Evolutionary conservation across 371 early-diverging fungal genomes (phyloP), one percentile per base, ranked within the genome.

Genomic region (Mucor velutinosus): DNA sequence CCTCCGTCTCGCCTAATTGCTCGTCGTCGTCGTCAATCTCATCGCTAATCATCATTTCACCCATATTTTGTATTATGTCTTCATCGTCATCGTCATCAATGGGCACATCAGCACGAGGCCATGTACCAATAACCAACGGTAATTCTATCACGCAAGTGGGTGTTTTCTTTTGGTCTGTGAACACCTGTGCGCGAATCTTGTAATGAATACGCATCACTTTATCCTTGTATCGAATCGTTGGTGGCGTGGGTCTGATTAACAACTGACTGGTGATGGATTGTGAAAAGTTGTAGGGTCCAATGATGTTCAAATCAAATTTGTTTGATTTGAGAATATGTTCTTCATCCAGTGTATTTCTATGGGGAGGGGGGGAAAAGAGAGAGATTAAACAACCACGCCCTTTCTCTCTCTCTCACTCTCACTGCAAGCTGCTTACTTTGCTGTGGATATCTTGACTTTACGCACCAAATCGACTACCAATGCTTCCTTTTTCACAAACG

Each of bases 1-100:
- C 57, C 21, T 67, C 62, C 12, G 17, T 29, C 32, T 49, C 60
- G 12, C 27, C 43, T 29, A 15, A 1, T 32, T 58, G 32, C 25
- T 53, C 57, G 14, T 67, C 72, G 23, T 65, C 65, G 5, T 72
- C 72, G 4, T 67, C 68, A 30, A 45, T 57, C 17, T 71, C 65
- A 49, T 76, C 73, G 27, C 67, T 49, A 25, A 72, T 49, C 67
- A 67, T 73, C 30, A 70, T 12, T 30, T 70, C 73, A 6, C 73
- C 71, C 73, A 76, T 67, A 17, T 58, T 58, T 21, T 70, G 62
- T 15, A 72, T 65, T 35, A 73, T 70, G 35, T 73, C 73, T 12
- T 72, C 73, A n/a, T 78, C 78, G 25, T 78, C 77, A 25, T 83
- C 83, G 39, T 83, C 83, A 27, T 82, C 83, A 57, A 83, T 83